Percentiles rank a stretch among this genome's conserved stretches.
These are phyloP conservation scores for Phytophthora pini DNA, from an alignment of 352 stramenopile species.

Conservation along the genomic window DNA sequence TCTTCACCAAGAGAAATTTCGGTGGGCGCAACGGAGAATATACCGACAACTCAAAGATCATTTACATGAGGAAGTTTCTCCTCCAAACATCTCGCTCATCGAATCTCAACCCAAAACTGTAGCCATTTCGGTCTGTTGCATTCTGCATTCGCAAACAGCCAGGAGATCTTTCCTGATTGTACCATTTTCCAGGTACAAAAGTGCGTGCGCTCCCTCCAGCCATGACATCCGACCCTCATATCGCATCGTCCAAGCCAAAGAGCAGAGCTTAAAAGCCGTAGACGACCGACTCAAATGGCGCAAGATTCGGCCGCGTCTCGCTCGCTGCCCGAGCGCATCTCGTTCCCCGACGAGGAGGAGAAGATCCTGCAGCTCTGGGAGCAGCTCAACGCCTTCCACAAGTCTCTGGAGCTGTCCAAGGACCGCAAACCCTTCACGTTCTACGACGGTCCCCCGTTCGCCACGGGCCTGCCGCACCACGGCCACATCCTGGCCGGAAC, in stretches of 20 bases:
- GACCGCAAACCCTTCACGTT: conserved; percentile 97
- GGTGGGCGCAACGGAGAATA: neutral
- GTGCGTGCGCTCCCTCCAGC: conserved; percentile 9
- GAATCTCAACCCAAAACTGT: conserved; percentile 5
- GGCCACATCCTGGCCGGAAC: conserved; percentile 98
- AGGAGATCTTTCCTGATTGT: conserved; percentile 20
- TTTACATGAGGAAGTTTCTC: neutral
- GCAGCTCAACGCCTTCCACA: conserved; percentile 91
- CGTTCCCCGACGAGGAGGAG: conserved; percentile 84
- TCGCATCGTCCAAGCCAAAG: conserved; percentile 12
- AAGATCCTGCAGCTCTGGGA: conserved; percentile 86
- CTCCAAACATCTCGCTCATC: conserved; percentile 1
- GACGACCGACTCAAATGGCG: conserved; percentile 17
- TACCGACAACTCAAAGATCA: too few relatives aligned
- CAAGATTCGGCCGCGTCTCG: conserved; percentile 47
- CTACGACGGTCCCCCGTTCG: conserved; percentile 99
- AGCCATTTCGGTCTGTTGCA: neutral
- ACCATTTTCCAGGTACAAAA: conserved; percentile 6
- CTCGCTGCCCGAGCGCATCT: conserved; percentile 88
- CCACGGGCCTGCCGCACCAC: conserved; percentile 98
- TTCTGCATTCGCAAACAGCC: conserved; percentile 7
- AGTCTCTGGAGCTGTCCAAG: conserved; percentile 92
- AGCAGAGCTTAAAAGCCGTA: neutral
- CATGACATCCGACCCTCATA: conserved; percentile 22
- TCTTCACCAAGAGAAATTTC: conserved; percentile 15